phyloP scores from a whole-genome alignment of 2,329 filamentous ascomycete species.

The Aspergillus sp. region DNA sequence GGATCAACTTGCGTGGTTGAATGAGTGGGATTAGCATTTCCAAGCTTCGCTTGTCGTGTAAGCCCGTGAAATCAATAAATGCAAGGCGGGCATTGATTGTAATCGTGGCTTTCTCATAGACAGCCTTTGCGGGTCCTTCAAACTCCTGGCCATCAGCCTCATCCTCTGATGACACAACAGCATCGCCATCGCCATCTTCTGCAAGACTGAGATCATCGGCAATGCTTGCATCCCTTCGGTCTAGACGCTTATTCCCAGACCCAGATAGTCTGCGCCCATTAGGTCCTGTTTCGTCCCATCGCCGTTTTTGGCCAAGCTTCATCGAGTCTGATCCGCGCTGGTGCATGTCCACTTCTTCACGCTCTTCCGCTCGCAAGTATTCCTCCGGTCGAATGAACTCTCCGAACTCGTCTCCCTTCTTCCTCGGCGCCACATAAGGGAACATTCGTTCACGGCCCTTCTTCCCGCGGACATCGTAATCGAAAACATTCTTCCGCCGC shows the following conservation, averaged over 20 bases:
- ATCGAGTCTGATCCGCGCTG: conserved; percentile 51
- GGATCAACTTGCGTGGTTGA: conserved; percentile 85
- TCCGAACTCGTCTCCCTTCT: conserved; percentile 83
- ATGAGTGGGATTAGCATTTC: conserved; percentile 95
- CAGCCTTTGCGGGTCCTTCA: conserved; percentile 70
- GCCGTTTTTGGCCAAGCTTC: conserved; percentile 83
- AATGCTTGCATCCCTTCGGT: conserved; percentile 42
- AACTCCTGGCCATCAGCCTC: conserved; percentile 47
- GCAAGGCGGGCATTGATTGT: conserved; percentile 70
- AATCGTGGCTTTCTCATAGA: conserved; percentile 60
- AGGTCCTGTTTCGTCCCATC: conserved; percentile 71
- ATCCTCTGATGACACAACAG: conserved; percentile 52
- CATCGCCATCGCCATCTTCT: conserved; percentile 54
- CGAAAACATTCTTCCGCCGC: conserved; percentile 83
- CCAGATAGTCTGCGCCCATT: conserved; percentile 34
- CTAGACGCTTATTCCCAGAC: conserved; percentile 58
- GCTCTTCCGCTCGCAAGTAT: conserved; percentile 86
- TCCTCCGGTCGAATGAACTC: conserved; percentile 92
- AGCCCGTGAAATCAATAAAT: conserved; percentile 84
- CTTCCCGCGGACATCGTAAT: conserved; percentile 87
- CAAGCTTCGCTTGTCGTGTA: conserved; percentile 89
- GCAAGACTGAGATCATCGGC: conserved; percentile 45
- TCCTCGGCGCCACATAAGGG: conserved; percentile 74
- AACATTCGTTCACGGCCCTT: conserved; percentile 91
- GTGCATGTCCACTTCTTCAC: conserved; percentile 67